Evolutionary conservation across 148 eudicot genomes (phyloP).

Genomic region (Pouteria glomerata): DNA sequence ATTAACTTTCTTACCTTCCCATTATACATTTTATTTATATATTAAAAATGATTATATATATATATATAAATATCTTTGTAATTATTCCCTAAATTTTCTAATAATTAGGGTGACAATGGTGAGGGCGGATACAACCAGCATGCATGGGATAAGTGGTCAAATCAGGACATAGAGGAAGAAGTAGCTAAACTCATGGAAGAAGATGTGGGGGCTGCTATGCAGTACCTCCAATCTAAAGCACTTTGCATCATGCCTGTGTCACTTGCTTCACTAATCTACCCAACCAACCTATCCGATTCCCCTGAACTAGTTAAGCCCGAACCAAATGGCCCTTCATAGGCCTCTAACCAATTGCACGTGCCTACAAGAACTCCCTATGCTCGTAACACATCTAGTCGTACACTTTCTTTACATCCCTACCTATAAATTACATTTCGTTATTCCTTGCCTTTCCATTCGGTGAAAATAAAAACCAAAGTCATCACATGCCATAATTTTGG

Average conservation of each 20-base stretch:
- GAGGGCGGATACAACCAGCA: constrained; percentile 29
- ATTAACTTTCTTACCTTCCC: no score
- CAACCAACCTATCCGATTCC: constrained; percentile 24
- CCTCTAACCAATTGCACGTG: constrained; percentile 13
- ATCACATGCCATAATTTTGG: constrained; percentile 22
- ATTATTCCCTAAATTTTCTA: no score
- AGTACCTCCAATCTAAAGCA: constrained; percentile 62
- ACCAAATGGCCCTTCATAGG: constrained; percentile 35
- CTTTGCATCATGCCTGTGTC: constrained; percentile 79
- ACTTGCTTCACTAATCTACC: constrained; percentile 59
- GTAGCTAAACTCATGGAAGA: constrained; percentile 70
- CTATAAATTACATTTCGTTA: not conserved
- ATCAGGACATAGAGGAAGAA: constrained; percentile 50
- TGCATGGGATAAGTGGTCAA: constrained; percentile 64
- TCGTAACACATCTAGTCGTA: no score
- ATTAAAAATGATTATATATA: no score
- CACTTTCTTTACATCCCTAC: not conserved
- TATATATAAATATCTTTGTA: no score
- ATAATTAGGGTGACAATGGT: constrained; percentile 28
- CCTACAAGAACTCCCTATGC: constrained; percentile 22
- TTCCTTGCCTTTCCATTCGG: not conserved
- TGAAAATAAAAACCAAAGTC: constrained; percentile 16
- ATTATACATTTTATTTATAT: no score
- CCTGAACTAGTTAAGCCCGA: constrained; percentile 34
- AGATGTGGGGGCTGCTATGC: constrained; percentile 70